Base-by-base conservation (phyloP, 306 rosid species). In the Sicyos edulis region DNA sequence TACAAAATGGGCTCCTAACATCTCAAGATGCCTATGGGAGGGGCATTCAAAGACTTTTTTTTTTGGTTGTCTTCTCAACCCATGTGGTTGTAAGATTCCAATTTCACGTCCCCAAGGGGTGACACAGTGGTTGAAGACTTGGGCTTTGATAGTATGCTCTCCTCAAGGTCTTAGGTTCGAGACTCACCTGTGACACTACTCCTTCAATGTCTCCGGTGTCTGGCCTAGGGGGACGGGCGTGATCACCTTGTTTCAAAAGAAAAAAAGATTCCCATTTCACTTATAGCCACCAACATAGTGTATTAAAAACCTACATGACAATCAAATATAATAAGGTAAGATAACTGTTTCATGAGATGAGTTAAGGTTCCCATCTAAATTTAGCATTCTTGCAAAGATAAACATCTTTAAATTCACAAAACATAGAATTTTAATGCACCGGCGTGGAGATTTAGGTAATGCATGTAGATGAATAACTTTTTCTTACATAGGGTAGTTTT, bases 261-360 rank as follows among this genome's bases (percentile, higher is more conserved):
- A n/a, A n/a, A n/a, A n/a, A 64, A 63, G 70, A 64, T 64, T 64
- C 26, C 15, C 22, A n/a, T 62, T 15, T 62, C 16, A 26, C 45
- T 32, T 8, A 32, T 8, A 22, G 61, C 21, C 8, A 32, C 61
- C 5, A 9, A 56, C 15, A 0, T 20, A 19, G 7, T 9, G 20
- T 8, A 10, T 20, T 56, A 10, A 56, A 56, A 19, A 21, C 13
- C 13, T 20, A 10, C 32, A 9, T 56, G 61, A 20, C 14, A 10
- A 57, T 11, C 16, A 57, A 57, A 21, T 57, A 57, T 22, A 21
- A 20, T 57, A 57, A 13, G 37, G 34, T 57, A 7, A 8, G 61
- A 56, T 1, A 56, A 10, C 24, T 9, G 61, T 56, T 10, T 6
- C 61, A 21, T 56, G 32, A 56, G 24, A 56, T 56, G 10, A 21